Percentiles rank a stretch among this genome's conserved stretches.
phyloP scores from a whole-genome alignment of 2,329 filamentous ascomycete genomes.

The Pseudocercospora vitis region DNA sequence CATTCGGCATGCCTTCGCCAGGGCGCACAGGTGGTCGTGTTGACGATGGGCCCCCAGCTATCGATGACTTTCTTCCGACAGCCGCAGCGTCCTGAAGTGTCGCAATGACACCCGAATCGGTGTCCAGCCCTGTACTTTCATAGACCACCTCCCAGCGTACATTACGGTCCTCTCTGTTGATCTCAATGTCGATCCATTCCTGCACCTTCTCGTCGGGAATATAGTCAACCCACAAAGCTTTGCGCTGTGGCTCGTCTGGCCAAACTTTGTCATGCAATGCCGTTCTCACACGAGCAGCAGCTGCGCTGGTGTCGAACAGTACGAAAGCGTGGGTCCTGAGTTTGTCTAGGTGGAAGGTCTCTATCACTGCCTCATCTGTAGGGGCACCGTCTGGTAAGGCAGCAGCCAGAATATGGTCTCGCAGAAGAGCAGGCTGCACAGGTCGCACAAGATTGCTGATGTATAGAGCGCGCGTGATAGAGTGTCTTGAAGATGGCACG shows the following conservation, averaged over 20 bases:
- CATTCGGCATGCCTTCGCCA: constrained; percentile 30
- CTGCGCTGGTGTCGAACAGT: constrained; percentile 65
- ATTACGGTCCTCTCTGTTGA: constrained; percentile 38
- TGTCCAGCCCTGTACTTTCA: constrained; percentile 43
- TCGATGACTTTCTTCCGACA: constrained; percentile 3
- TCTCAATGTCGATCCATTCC: constrained; percentile 72
- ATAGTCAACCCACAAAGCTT: constrained; percentile 85
- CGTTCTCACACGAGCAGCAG: constrained; percentile 74
- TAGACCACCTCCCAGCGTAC: constrained; percentile 75
- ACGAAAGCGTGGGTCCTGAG: constrained; percentile 88
- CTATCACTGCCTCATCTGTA: constrained; percentile 51
- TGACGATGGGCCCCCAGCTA: neutral
- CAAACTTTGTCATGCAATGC: constrained; percentile 76
- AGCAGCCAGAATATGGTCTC: constrained; percentile 67
- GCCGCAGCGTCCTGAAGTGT: constrained; percentile 28
- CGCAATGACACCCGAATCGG: constrained; percentile 52
- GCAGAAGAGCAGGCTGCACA: constrained; percentile 66
- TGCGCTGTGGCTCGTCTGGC: constrained; percentile 83
- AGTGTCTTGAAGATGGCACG: constrained; percentile 41
- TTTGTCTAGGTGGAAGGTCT: constrained; percentile 74
- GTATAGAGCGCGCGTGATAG: constrained; percentile 69
- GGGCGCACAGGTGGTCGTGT: constrained; percentile 19
- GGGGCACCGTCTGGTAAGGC: constrained; percentile 57
- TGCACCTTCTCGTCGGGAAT: constrained; percentile 71
- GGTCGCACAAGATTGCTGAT: constrained; percentile 90